Base-by-base conservation (phyloP, 352 stramenopile genomes). In the Pythium oligandrum region DNA sequence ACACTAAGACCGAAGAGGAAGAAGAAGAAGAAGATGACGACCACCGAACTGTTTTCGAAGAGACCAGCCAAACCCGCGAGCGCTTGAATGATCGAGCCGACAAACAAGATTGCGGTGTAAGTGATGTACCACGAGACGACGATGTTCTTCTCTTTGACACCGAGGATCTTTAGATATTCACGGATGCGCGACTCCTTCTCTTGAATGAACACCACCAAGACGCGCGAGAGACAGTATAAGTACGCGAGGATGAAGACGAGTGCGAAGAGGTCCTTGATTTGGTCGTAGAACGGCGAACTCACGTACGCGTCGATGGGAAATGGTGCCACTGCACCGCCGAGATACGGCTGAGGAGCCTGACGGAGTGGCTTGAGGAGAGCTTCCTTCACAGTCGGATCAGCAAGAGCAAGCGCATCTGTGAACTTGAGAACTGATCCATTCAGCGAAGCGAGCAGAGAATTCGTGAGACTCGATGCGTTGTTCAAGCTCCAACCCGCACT, bases 81-180 rank as follows among this genome's bases (percentile, higher is more conserved):
- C 2, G 83, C 61, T 40, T 93, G 86, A 0, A 92, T 44, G 31
- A 94, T 38, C 0, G 77, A 68, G 0, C 84, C 72, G 6, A 89
- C 26, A 8, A 90, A 58, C 30, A 97, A 63, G 44, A 97, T 90
- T 11, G 83, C 11, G 12, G 72, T 57, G 66, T 96, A 96, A 35
- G 88, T 96, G n/a, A 98, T 77, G 45, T 78, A 86, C 80, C 80
- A 90, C 1, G 71, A 84, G 6, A 81, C 50, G 12, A 88, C 53
- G 45, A 90, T 85, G 0, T 70, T 62, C 4, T 63, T 69, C 44
- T 90, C 80, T 37, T 70, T 83, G 11, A 98, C 70, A 17, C 94
- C 93, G 44, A 98, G 88, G 51, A 98, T 97, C 51, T 95, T 94
- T 70, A 98, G 93, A 53, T 78, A 88, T 70, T 98, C 93, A 11